Conservation (phyloP, 495 filamentous ascomycete species). For the Lasiosphaeriaceae sp. region DNA sequence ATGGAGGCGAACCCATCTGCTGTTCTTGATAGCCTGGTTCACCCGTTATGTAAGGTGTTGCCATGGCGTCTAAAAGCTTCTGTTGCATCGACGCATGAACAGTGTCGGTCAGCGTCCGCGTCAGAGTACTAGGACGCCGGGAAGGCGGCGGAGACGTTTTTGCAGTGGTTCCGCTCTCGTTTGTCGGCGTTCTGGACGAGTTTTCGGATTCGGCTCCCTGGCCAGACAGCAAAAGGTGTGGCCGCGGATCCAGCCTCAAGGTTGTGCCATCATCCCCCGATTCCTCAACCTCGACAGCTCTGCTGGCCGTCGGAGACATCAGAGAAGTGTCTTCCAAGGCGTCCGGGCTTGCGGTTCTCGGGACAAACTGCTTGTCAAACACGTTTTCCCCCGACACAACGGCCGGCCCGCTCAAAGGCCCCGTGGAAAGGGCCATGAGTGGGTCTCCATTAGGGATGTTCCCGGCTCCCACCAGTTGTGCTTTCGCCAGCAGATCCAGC, state of each 20-base stretch:
- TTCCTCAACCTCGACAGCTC: conserved; percentile 2
- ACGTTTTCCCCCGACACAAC: conserved; percentile 62
- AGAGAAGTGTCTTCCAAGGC: conserved; percentile 33
- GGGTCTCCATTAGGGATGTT: conserved; percentile 41
- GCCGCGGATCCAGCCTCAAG: not conserved
- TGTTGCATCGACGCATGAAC: conserved; percentile 66
- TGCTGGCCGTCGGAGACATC: conserved; percentile 30
- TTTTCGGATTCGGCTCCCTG: conserved; percentile 39
- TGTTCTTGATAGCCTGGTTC: conserved; percentile 49
- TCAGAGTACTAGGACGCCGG: conserved; percentile 64
- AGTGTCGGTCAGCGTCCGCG: conserved; percentile 84
- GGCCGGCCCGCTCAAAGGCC: conserved; percentile 75
- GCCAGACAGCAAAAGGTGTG: not conserved
- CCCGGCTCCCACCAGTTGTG: conserved; percentile 65
- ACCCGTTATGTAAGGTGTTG: conserved; percentile 67
- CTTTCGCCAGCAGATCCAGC: conserved; percentile 79
- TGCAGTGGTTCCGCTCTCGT: conserved; percentile 50
- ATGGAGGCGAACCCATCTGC: conserved; percentile 34
- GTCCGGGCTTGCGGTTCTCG: conserved; percentile 51
- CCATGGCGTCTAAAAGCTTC: conserved; percentile 84
- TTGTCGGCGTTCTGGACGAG: conserved; percentile 54
- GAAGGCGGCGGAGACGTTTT: conserved; percentile 52
- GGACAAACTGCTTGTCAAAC: conserved; percentile 73
- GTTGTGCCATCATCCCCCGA: not conserved
- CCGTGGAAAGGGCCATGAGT: conserved; percentile 33